Base-by-base conservation (phyloP, 345 rosid genomes). In the Chamaenerion angustifolium region DNA sequence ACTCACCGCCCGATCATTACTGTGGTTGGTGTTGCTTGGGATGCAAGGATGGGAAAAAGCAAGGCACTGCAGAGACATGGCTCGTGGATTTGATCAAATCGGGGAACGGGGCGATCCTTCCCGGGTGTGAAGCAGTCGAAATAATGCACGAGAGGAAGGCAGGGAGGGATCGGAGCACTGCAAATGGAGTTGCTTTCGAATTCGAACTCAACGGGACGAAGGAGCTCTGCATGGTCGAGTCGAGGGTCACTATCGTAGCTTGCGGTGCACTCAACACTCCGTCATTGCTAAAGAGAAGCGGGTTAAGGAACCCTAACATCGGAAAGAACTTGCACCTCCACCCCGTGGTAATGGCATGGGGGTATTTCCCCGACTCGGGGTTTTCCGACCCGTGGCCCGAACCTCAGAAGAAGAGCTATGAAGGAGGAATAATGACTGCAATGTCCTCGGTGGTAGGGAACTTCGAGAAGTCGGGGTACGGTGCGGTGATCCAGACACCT, bases 271-370 rank as follows among this genome's bases (percentile, higher is more conserved):
- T 88, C 18, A 52, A 75, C 21, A 84, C 85, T 42, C 94, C 94
- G 0, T 42, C 61, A 31, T 52, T 84, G 59, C 54, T 88, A 27
- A 71, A 59, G 60, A 74, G 52, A 44, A 81, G 92, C 21, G 88
- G 94, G 16, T 60, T 88, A 35, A 73, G 55, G 72, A 88, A 79
- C 49, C 40, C 61, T 0, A 76, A 76, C 69, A 84, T 88, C 12
- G 94, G 94, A 7, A 79, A 60, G 45, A 73, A 84, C 55, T 55
- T 88, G 56, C 83, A 71, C 63, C 73, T 84, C 55, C 96, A 88
- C 61, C 92, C 95, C 0, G 95, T 84, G 43, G 61, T 82, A 37
- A 84, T 88, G 92, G 84, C 82, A 10, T 88, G 96, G 95, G 96
- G 95, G 21, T 75, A 78, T 57, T 84, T 84, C 46, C 90, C 87